Conservation (phyloP, 495 filamentous ascomycete species). For the Aspergillus affinis region DNA sequence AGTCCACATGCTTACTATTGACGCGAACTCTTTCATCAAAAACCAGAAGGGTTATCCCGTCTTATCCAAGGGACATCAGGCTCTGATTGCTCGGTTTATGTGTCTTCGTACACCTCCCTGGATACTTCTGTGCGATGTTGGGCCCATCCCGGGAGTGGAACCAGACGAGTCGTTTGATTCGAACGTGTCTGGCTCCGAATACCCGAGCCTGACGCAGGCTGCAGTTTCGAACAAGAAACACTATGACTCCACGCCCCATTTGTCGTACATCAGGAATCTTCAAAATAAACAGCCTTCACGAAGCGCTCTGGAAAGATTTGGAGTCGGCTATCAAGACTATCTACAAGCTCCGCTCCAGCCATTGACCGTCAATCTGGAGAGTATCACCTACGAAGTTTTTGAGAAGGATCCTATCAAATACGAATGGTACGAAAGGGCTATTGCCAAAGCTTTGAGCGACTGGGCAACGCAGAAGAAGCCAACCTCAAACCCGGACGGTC, state of each 20-base stretch:
- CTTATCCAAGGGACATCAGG: conserved; percentile 77
- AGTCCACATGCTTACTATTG: conserved; percentile 73
- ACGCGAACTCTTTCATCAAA: conserved; percentile 64
- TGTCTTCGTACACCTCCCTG: conserved; percentile 75
- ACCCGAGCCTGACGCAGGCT: conserved; percentile 66
- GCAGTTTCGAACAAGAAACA: conserved; percentile 48
- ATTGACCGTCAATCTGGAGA: conserved; percentile 93
- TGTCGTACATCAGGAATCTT: conserved; percentile 79
- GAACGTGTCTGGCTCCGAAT: conserved; percentile 47
- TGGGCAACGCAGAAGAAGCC: conserved; percentile 71
- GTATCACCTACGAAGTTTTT: conserved; percentile 97
- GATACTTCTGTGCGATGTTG: conserved; percentile 77
- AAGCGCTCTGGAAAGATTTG: conserved; percentile 65
- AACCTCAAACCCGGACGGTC: conserved; percentile 63
- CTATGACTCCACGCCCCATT: conserved; percentile 63
- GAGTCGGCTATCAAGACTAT: conserved; percentile 86
- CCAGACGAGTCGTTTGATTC: conserved; percentile 33
- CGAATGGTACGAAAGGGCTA: conserved; percentile 87
- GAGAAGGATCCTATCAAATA: conserved; percentile 99
- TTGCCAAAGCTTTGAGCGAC: conserved; percentile 77
- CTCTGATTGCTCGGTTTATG: conserved; percentile 79
- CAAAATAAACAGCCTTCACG: conserved; percentile 76
- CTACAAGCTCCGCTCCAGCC: conserved; percentile 93
- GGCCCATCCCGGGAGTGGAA: conserved; percentile 59
- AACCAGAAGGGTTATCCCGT: conserved; percentile 82